A percentile compares a stretch with the other conserved stretches of the same genome.
Conservation (phyloP, 139 green algal genomes). For the Closterium sp. region DNA sequence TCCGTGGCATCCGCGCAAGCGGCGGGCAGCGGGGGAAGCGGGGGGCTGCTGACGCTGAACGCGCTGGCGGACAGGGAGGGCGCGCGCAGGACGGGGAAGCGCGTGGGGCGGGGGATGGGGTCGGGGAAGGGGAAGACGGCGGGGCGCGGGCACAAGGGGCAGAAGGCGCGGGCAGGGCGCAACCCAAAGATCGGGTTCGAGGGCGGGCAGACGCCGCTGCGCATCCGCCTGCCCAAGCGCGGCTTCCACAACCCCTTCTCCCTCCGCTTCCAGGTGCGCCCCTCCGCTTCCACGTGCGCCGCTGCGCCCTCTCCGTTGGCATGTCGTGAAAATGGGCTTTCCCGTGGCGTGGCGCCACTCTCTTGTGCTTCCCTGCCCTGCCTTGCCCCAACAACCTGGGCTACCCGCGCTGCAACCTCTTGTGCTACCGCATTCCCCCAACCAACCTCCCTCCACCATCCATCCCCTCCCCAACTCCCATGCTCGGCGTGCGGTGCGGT, state of each 20-base stretch:
- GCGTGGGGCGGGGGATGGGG: constrained; percentile 68
- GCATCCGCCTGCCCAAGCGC: constrained; percentile 62
- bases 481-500: background rate
- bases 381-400: background rate
- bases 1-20: too few relatives aligned
- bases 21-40: background rate
- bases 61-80: constrained; percentile 1
- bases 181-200: constrained; percentile 70
- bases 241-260: constrained; percentile 72
- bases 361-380: background rate
- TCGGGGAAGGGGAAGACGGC: constrained; percentile 74
- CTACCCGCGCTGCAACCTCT: background rate
- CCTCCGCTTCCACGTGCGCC: background rate
- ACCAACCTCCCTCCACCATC: background rate
- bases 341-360: background rate
- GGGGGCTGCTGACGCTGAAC: constrained; percentile 23
- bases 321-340: too few relatives aligned
- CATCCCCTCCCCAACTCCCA: constrained; percentile 14
- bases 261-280: constrained; percentile 26
- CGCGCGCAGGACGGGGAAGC: constrained; percentile 1
- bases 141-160: constrained; percentile 74
- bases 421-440: background rate
- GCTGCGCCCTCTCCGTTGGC: background rate
- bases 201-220: constrained; percentile 77
- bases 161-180: constrained; percentile 66